These are phyloP conservation scores for Phaeophleospora eucalypticola DNA, from an alignment of 2,329 filamentous ascomycete species.

Conservation along the genomic window DNA sequence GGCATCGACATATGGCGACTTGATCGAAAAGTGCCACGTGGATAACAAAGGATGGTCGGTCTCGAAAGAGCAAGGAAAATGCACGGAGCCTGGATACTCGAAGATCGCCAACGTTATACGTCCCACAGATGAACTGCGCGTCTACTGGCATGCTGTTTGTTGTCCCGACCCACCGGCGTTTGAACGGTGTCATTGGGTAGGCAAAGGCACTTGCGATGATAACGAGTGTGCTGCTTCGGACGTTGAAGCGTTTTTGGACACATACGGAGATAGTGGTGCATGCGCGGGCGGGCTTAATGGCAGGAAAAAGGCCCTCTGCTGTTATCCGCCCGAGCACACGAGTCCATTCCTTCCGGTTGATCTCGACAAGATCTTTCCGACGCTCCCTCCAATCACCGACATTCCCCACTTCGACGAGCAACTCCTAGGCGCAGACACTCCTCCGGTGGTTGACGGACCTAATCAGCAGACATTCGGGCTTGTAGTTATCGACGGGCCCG, in stretches of 20 bases:
- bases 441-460: neutral
- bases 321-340: neutral
- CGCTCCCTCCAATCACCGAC: neutral
- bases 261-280: neutral
- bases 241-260: neutral
- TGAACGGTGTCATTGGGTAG: neutral
- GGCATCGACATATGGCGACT: too few species aligned
- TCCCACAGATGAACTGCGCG: too few species aligned
- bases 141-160: too few species aligned
- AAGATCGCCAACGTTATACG: too few species aligned
- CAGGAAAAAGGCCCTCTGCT: neutral
- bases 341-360: neutral
- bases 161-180: too few species aligned
- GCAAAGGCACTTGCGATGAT: neutral
- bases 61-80: too few species aligned
- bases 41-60: too few species aligned
- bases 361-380: neutral
- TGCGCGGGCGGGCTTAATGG: neutral
- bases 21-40: too few species aligned
- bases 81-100: too few species aligned
- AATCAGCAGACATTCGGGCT: neutral
- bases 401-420: neutral
- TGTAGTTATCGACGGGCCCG: neutral
- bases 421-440: neutral
- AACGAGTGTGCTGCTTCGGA: neutral